These are phyloP conservation scores for Mucor racemosus DNA, from an alignment of 371 early-diverging fungal species.

Conservation along the genomic window DNA sequence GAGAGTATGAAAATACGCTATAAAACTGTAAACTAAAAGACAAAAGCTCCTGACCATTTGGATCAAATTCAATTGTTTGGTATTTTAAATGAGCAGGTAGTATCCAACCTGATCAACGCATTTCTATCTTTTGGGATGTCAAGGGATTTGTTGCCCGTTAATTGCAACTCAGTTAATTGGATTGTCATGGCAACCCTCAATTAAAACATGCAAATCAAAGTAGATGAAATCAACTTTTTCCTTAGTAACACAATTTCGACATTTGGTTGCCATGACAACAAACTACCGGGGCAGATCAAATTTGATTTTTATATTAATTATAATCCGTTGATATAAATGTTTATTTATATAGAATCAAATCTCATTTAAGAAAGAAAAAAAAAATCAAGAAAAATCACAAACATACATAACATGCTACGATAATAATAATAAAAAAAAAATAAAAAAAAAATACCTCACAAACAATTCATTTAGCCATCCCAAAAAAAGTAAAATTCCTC, in stretches of 20 bases:
- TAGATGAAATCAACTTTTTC: not conserved
- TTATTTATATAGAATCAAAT: not conserved
- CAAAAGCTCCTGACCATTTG: too few relatives aligned
- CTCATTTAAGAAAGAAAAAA: not conserved
- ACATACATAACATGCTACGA: not conserved
- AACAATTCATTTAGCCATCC: conserved; percentile 2
- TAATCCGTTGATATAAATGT: not conserved
- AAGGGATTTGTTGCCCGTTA: not conserved
- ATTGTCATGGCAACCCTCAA: not conserved
- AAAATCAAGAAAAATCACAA: not conserved
- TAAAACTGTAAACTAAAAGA: too few relatives aligned
- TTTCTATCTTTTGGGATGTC: not conserved
- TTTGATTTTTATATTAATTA: not conserved
- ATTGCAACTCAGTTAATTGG: not conserved
- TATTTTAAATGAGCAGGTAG: too few relatives aligned
- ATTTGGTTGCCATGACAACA: not conserved
- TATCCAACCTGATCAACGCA: too few relatives aligned
- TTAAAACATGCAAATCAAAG: not conserved
- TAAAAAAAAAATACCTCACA: not conserved
- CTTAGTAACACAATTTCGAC: not conserved
- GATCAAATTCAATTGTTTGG: too few relatives aligned
- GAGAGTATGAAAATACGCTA: too few relatives aligned
- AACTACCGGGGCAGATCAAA: not conserved
- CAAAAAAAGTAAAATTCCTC: too few relatives aligned
- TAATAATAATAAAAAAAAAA: not conserved